Percentiles rank a stretch among this genome's conserved stretches.
These are phyloP conservation scores for Corymbia maculata DNA, from an alignment of 345 rosid genomes.

Conservation along the genomic window DNA sequence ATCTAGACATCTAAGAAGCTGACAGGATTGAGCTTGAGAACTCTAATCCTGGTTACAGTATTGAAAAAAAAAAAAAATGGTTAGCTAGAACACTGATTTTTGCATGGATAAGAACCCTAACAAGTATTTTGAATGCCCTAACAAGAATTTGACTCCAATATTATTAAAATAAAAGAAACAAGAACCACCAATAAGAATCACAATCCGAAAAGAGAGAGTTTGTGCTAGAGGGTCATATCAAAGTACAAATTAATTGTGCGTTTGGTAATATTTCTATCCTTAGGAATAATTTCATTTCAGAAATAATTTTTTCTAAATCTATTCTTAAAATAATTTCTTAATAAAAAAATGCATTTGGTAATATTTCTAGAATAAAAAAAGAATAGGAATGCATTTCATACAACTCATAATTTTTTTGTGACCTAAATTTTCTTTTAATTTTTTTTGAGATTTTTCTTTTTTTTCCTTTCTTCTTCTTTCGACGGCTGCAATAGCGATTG, in stretches of 20 bases:
- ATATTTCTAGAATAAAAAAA: too few species aligned
- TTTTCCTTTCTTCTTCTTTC: too few species aligned
- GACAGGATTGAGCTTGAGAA: background rate
- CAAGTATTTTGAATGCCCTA: background rate
- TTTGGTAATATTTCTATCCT: too few species aligned
- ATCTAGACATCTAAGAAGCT: background rate
- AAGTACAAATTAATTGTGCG: background rate
- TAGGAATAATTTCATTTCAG: too few species aligned
- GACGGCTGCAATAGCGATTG: too few species aligned
- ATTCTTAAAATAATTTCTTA: too few species aligned
- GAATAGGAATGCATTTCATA: too few species aligned
- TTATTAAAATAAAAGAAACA: background rate
- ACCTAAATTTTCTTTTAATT: too few species aligned
- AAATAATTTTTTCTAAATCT: too few species aligned
- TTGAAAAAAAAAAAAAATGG: background rate
- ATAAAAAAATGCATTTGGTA: too few species aligned
- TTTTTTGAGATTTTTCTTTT: too few species aligned
- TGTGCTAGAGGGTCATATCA: background rate
- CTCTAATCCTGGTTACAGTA: background rate
- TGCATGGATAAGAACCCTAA: background rate
- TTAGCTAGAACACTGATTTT: background rate
- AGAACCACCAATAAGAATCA: background rate
- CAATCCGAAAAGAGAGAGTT: background rate
- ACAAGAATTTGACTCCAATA: background rate
- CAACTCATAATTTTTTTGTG: too few species aligned